Conservation (phyloP, 345 rosid genomes). For the Lenwebbia sp. region DNA sequence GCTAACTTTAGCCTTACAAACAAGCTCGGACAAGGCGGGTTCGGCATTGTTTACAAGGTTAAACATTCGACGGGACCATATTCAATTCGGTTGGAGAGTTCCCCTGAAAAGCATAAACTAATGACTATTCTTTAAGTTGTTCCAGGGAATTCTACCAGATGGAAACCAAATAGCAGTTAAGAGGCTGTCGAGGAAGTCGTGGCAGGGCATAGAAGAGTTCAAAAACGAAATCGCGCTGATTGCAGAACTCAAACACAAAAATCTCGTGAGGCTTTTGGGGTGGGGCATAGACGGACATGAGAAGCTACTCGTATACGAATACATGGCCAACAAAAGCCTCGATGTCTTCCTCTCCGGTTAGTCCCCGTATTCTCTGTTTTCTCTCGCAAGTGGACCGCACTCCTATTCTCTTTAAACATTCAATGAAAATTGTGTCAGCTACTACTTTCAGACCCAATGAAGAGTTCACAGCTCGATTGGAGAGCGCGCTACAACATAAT, state of each 20-base stretch:
- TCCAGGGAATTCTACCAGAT: conserved; percentile 12
- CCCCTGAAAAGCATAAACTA: background rate
- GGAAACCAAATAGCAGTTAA: conserved; percentile 23
- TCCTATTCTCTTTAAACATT: background rate
- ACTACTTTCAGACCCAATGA: conserved; percentile 12
- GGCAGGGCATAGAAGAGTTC: conserved; percentile 19
- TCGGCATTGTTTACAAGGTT: conserved; percentile 9
- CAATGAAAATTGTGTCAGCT: background rate
- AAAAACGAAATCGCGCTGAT: too few relatives aligned
- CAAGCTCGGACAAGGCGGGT: conserved; percentile 14
- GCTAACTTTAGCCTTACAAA: conserved; percentile 7
- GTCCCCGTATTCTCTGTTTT: background rate
- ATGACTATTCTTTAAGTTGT: background rate
- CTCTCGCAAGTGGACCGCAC: background rate
- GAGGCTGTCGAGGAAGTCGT: conserved; percentile 7
- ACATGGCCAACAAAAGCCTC: background rate
- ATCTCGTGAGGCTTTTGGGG: too few relatives aligned
- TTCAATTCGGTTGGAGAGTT: background rate
- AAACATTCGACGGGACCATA: background rate
- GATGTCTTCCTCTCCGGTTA: background rate
- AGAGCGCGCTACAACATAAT: conserved; percentile 32
- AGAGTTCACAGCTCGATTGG: conserved; percentile 29
- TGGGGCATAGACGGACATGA: too few relatives aligned
- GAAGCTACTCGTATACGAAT: conserved; percentile 16
- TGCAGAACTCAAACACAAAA: too few relatives aligned